Percentiles rank a stretch among this genome's conserved stretches.
These are phyloP conservation scores for Polygonum aviculare DNA, from an alignment of 148 eudicot species.

Conservation along the genomic window DNA sequence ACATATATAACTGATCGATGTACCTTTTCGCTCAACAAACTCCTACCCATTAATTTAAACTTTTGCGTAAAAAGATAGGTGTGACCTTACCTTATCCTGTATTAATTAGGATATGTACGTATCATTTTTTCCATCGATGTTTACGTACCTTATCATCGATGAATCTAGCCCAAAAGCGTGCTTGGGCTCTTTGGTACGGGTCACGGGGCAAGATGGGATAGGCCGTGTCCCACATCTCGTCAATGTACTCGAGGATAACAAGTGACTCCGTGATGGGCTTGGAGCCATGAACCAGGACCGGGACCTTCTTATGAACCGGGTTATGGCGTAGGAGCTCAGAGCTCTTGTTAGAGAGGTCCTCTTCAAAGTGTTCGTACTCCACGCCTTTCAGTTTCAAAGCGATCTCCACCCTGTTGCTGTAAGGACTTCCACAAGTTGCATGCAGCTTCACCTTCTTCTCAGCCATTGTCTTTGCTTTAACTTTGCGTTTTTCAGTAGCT, in stretches of 20 bases:
- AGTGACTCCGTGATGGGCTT: constrained; percentile 23
- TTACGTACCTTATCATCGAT: constrained; percentile 31
- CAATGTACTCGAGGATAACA: constrained; percentile 31
- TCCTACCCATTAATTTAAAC: no score
- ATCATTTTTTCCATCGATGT: no score
- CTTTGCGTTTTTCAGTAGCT: background rate
- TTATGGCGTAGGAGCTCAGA: constrained; percentile 13
- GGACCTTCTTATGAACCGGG: constrained; percentile 17
- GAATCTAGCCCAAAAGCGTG: constrained; percentile 35
- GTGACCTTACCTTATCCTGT: no score
- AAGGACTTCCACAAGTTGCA: background rate
- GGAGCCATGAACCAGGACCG: constrained; percentile 14
- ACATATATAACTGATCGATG: background rate
- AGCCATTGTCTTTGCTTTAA: background rate
- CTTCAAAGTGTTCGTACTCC: constrained; percentile 4
- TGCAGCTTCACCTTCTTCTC: constrained; percentile 11
- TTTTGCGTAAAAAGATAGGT: no score
- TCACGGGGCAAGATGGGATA: constrained; percentile 23
- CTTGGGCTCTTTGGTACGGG: constrained; percentile 27
- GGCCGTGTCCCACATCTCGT: constrained; percentile 19
- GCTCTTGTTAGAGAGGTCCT: constrained; percentile 15
- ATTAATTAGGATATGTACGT: no score
- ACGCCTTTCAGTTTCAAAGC: constrained; percentile 9
- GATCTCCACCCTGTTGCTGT: background rate
- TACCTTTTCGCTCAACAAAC: background rate